phyloP scores from a whole-genome alignment of 2,329 filamentous ascomycete species.

The Aspergillus sp. region DNA sequence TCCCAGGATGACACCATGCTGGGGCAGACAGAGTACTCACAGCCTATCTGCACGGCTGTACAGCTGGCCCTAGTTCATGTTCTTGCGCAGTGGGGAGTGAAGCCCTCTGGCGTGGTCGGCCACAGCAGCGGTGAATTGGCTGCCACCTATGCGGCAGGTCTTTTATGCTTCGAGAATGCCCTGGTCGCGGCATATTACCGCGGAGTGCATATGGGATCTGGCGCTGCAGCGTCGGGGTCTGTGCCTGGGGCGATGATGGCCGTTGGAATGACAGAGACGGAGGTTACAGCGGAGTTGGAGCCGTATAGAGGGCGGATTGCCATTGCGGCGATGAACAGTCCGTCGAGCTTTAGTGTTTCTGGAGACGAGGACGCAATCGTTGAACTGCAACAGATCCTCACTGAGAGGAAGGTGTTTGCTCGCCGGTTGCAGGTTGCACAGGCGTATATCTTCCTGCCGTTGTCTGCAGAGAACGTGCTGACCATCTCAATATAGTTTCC shows the following conservation, averaged over 20 bases:
- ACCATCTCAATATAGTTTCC: too few species aligned
- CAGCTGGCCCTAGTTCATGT: slow-evolving; percentile 50
- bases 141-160: slow-evolving; percentile 46
- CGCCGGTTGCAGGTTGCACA: too few species aligned
- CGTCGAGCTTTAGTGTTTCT: slow-evolving; percentile 22
- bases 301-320: not conserved
- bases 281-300: not conserved
- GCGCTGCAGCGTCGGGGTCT: not conserved
- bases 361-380: slow-evolving; percentile 12
- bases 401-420: too few species aligned
- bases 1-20: not conserved
- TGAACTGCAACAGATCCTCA: too few species aligned
- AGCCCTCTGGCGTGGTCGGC: slow-evolving; percentile 42
- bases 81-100: slow-evolving; percentile 44
- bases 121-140: slow-evolving; percentile 53
- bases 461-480: too few species aligned
- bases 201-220: not conserved
- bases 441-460: too few species aligned
- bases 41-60: slow-evolving; percentile 40
- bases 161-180: not conserved
- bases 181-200: slow-evolving; percentile 15
- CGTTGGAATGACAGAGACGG: slow-evolving; percentile 8
- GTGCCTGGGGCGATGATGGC: slow-evolving; percentile 12
- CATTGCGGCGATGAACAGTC: slow-evolving; percentile 24
- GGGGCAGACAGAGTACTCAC: not conserved